Conservation (phyloP, 2,329 filamentous ascomycete species). For the Aureobasidium lini region DNA sequence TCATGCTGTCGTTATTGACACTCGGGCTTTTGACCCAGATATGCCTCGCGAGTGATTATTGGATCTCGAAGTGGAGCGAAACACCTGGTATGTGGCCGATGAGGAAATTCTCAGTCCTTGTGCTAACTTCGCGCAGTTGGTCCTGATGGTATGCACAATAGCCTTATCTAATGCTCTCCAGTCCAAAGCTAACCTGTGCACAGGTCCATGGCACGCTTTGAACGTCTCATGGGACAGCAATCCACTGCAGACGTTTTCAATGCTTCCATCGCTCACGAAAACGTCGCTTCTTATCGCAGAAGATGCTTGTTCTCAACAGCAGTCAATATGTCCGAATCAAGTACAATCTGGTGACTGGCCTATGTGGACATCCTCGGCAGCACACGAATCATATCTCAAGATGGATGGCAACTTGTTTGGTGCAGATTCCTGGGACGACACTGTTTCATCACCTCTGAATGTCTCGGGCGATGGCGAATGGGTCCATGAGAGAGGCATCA, state of each 20-base stretch:
- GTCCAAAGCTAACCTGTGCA: neutral
- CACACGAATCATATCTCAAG: neutral
- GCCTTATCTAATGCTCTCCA: too few relatives aligned
- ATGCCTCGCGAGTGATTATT: neutral
- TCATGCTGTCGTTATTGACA: neutral
- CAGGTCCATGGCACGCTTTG: neutral
- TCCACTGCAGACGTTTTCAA: neutral
- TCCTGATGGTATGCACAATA: neutral
- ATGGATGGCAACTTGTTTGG: neutral
- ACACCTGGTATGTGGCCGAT: neutral
- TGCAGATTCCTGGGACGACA: neutral
- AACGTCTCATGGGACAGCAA: neutral
- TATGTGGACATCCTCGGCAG: slow-evolving; percentile 1
- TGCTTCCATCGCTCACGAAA: slow-evolving; percentile 7
- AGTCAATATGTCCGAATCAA: neutral
- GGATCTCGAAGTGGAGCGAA: slow-evolving; percentile 1
- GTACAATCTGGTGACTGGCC: neutral
- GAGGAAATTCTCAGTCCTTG: too few relatives aligned
- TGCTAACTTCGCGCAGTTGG: neutral
- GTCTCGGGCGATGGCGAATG: neutral
- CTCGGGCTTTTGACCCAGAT: neutral
- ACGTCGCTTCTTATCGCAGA: neutral
- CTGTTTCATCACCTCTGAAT: neutral
- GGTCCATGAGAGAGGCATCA: neutral
- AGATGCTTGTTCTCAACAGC: neutral